Base-by-base conservation (phyloP, 768 basidiomycete species). In the Tricholomella constricta region DNA sequence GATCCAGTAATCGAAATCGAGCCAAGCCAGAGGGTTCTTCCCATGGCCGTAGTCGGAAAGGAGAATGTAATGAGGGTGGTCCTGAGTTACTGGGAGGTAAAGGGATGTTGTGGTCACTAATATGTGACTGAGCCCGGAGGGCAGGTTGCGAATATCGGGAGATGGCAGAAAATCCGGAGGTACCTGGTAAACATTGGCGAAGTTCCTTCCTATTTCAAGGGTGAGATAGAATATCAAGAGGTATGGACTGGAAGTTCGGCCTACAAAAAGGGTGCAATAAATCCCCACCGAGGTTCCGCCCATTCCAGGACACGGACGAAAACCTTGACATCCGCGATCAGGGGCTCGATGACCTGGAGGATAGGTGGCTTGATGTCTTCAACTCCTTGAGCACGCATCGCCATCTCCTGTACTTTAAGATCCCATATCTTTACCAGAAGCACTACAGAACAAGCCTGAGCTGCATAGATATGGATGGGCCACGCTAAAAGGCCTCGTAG, bases 341-440 rank as follows among this genome's bases (percentile, higher is more conserved):
- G 55, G 20, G 69, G 61, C 31, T 74, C 67, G n/a, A 77, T 70
- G 25, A 59, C 52, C 9, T 66, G 65, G 26, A 65, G 56, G 45
- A 71, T 31, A 2, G 67, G 68, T 17, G 69, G 68, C 50, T 73
- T 72, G 29, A 69, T 55, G 47, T 75, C 76, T n/a, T 67, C 62
- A 14, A 61, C 40, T 12, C 57, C 56, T 29, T 36, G 49, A 15
- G 52, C 61, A 32, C 62, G 64, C 35, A 71, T 67, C 4, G 53
- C 61, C 42, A 71, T 73, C 45, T 79, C 78, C 55, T 77, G 76
- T 45, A 67, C 63, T 59, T 80, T 84, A 45, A 81, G 57, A 52
- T 80, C 76, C 84, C 86, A 88, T n/a, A 82, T 68, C 40, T 75
- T 73, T 50, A 83, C 68, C n/a, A 85, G 65, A 14, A 88, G 67